These are phyloP conservation scores for Alopecurus myosuroides DNA, from an alignment of 176 grass and related monocot species.

Conservation along the genomic window DNA sequence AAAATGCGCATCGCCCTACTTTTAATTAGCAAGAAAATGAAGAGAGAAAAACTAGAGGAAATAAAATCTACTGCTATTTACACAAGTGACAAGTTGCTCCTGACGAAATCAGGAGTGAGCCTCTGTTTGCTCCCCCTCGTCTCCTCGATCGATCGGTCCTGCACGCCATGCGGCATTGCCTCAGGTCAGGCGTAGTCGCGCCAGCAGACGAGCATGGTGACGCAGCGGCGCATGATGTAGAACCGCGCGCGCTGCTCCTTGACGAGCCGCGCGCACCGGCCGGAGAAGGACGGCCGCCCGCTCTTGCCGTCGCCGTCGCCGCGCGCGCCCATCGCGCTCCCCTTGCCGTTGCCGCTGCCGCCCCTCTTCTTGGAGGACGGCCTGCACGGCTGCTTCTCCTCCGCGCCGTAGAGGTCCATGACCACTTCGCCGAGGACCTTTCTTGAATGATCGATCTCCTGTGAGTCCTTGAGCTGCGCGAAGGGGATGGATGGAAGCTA, in stretches of 20 bases:
- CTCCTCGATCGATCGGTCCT: neutral
- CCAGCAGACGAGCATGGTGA: conserved; percentile 90
- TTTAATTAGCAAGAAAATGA: neutral
- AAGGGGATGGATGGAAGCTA: neutral
- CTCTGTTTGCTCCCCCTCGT: neutral
- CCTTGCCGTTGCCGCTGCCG: neutral
- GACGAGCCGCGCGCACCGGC: conserved; percentile 71
- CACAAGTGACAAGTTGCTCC: neutral
- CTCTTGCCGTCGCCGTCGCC: conserved; percentile 3
- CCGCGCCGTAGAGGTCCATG: conserved; percentile 57
- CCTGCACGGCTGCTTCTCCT: conserved; percentile 63
- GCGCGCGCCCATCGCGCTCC: neutral
- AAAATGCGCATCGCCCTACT: conserved; percentile 27
- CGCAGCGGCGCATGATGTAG: conserved; percentile 96
- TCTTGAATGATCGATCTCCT: neutral
- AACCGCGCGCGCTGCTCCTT: conserved; percentile 86
- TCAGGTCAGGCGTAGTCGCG: conserved; percentile 80
- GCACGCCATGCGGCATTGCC: neutral
- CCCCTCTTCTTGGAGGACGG: conserved; percentile 54
- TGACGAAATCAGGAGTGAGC: neutral
- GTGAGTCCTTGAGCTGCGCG: neutral
- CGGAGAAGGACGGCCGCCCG: conserved; percentile 58
- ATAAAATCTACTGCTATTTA: conserved; percentile 24
- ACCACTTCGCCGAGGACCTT: too few relatives aligned
- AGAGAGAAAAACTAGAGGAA: too few relatives aligned